A percentile compares a stretch with the other conserved stretches of the same genome.
Evolutionary conservation across 1,139 yeast genomes (phyloP).

Genomic region (Yamadazyma siamensis): DNA sequence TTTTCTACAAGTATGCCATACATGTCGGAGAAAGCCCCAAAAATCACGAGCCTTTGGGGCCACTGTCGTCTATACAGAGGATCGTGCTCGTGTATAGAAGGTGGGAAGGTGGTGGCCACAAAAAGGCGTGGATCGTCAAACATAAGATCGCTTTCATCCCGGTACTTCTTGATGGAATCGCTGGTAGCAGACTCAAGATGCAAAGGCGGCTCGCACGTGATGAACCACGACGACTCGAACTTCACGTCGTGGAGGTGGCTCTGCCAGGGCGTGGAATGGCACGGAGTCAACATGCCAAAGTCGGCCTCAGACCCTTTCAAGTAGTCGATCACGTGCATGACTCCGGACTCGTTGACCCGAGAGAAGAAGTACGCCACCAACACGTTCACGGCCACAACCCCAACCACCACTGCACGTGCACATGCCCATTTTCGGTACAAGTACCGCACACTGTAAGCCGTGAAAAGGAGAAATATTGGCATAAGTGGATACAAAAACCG

Average conservation of each 20-base stretch:
- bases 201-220: conserved; percentile 92
- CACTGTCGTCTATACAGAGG: conserved; percentile 48
- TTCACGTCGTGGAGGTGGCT: conserved; percentile 67
- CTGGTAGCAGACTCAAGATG: conserved; percentile 22
- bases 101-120: conserved; percentile 24
- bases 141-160: conserved; percentile 85
- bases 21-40: conserved; percentile 59
- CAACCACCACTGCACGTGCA: conserved; percentile 4
- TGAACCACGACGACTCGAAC: conserved; percentile 56
- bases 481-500: conserved; percentile 85
- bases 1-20: conserved; percentile 32
- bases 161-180: conserved; percentile 42
- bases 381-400: conserved; percentile 36
- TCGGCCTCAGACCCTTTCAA: conserved; percentile 31
- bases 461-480: conserved; percentile 55
- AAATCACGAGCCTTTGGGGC: conserved; percentile 73
- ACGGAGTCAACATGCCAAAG: conserved; percentile 85
- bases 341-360: conserved; percentile 79
- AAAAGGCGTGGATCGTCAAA: conserved; percentile 63
- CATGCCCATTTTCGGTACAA: conserved; percentile 3
- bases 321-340: conserved; percentile 58
- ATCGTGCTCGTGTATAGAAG: neutral
- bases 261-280: conserved; percentile 98
- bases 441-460: conserved; percentile 11
- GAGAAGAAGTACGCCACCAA: conserved; percentile 53